Conservation (phyloP, 257 asterid genomes). For the Thymus mandschuricus region DNA sequence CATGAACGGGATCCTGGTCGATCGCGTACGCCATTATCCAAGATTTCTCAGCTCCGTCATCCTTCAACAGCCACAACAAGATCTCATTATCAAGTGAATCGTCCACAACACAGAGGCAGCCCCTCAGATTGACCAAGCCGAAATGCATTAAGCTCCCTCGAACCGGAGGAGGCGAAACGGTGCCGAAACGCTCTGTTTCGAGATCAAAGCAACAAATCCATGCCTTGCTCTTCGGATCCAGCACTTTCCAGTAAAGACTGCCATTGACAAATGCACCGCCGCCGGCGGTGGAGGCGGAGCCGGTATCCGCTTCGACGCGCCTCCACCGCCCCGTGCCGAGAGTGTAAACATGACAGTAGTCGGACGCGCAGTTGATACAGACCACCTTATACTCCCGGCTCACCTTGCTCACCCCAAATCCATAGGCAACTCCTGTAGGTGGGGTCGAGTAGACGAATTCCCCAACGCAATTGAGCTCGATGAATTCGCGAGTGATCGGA, state of each 20-base stretch:
- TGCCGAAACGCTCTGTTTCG: conserved; percentile 37
- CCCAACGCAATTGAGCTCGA: conserved; percentile 3
- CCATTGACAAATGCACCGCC: conserved; percentile 37
- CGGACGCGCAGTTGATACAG: conserved; percentile 23
- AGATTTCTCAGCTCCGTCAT: conserved; percentile 24
- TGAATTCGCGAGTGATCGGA: conserved; percentile 42
- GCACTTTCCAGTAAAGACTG: conserved; percentile 48
- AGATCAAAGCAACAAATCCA: conserved; percentile 44
- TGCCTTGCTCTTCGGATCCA: conserved; percentile 5
- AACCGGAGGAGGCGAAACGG: neutral
- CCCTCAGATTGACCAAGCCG: conserved; percentile 24
- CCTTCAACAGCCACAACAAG: conserved; percentile 52
- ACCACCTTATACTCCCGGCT: conserved; percentile 38
- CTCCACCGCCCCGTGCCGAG: conserved; percentile 52
- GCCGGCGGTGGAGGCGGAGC: no score
- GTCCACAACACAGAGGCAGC: conserved; percentile 35
- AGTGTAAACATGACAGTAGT: conserved; percentile 40
- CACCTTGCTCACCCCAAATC: conserved; percentile 45
- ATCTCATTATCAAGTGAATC: conserved; percentile 22
- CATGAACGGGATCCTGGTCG: conserved; percentile 15
- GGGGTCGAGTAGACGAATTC: neutral
- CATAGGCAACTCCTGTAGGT: conserved; percentile 25
- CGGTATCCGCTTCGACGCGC: conserved; percentile 8
- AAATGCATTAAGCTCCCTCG: neutral
- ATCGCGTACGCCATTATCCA: conserved; percentile 43